phyloP scores from a whole-genome alignment of 805 yeast species.

The Yamadazyma ubonensis region DNA sequence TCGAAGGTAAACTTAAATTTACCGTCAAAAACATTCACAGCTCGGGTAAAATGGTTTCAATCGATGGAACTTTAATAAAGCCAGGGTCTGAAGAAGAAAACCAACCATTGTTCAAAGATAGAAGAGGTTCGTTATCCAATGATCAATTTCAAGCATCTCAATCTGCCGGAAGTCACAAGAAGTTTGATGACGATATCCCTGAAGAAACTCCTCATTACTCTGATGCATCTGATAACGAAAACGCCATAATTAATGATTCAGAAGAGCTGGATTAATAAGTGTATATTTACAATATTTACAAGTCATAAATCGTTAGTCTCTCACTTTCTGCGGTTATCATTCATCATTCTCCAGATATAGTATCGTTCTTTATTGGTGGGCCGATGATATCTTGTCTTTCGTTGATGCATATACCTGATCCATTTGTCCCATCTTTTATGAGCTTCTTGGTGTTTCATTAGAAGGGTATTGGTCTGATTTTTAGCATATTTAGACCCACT shows the following conservation, averaged over 20 bases:
- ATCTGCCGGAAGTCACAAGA: slow-evolving; percentile 34
- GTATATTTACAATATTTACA: slow-evolving; percentile 11
- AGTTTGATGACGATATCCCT: slow-evolving; percentile 41
- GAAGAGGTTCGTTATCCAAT: slow-evolving; percentile 22
- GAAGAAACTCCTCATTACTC: slow-evolving; percentile 19
- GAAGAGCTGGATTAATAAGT: slow-evolving; percentile 21
- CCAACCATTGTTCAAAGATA: slow-evolving; percentile 51
- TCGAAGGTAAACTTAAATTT: slow-evolving; percentile 82
- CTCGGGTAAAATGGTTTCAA: slow-evolving; percentile 77
- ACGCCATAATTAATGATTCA: slow-evolving; percentile 22
- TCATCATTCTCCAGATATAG: slow-evolving; percentile 45
- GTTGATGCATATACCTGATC: background rate
- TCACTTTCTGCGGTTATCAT: slow-evolving; percentile 29
- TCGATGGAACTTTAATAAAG: slow-evolving; percentile 79
- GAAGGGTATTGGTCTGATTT: slow-evolving; percentile 7
- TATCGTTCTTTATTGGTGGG: slow-evolving; percentile 39
- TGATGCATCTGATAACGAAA: slow-evolving; percentile 23
- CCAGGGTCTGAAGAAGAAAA: slow-evolving; percentile 58
- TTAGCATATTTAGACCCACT: slow-evolving; percentile 15
- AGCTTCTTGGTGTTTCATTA: slow-evolving; percentile 2
- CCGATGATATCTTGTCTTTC: slow-evolving; percentile 17
- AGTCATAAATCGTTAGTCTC: slow-evolving; percentile 1
- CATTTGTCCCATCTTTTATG: slow-evolving; percentile 4
- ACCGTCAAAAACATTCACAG: slow-evolving; percentile 69
- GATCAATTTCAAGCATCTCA: slow-evolving; percentile 21